phyloP scores from a whole-genome alignment of 495 filamentous ascomycete species.

The Rostrohypoxylon terebratum region DNA sequence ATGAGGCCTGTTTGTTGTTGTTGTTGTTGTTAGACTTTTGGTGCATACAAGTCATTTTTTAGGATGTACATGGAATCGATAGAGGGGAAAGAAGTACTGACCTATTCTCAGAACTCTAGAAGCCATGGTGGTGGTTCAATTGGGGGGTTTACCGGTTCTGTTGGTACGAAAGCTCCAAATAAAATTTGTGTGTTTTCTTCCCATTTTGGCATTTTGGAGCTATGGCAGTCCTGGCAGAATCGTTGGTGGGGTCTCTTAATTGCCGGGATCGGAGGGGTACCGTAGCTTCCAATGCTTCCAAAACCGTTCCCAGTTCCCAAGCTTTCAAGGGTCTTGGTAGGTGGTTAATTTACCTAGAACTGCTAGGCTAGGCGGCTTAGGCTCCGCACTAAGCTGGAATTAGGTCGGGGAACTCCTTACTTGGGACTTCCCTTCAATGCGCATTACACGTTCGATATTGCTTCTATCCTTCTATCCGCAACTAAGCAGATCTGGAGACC shows the following conservation, averaged over 20 bases:
- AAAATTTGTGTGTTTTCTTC: slow-evolving; percentile 28
- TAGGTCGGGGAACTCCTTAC: slow-evolving; percentile 3
- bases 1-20: slow-evolving; percentile 77
- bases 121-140: slow-evolving; percentile 58
- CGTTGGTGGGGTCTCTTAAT: slow-evolving; percentile 31
- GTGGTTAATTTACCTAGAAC: slow-evolving; percentile 9
- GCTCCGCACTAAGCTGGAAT: neutral
- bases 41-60: neutral
- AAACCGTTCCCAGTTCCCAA: neutral
- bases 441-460: slow-evolving; percentile 8
- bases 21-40: neutral
- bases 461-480: neutral
- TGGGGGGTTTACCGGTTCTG: slow-evolving; percentile 11
- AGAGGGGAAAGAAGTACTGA: slow-evolving; percentile 46
- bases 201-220: neutral
- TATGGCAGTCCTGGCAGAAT: neutral
- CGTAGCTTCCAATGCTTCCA: slow-evolving; percentile 3
- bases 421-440: neutral
- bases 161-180: slow-evolving; percentile 4
- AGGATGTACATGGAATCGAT: neutral
- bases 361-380: neutral
- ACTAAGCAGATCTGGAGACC: neutral
- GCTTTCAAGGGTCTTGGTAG: slow-evolving; percentile 3
- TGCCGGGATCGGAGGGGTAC: slow-evolving; percentile 38
- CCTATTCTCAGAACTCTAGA: slow-evolving; percentile 71